These are phyloP conservation scores for Yamadazyma jaroonii DNA, from an alignment of 1,139 yeast species.

Conservation along the genomic window DNA sequence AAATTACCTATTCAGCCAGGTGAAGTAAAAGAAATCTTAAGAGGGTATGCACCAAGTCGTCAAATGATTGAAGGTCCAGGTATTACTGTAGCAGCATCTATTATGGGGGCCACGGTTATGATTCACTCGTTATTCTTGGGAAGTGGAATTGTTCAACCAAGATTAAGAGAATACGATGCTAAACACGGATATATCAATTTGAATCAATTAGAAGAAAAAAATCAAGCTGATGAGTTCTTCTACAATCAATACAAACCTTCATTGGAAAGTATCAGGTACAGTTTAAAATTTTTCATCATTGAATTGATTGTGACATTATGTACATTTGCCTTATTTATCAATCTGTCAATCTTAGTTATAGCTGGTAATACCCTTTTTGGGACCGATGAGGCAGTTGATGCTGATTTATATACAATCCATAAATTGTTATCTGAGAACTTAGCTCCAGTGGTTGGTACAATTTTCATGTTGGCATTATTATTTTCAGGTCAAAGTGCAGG, in stretches of 20 bases:
- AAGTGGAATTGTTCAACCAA: slow-evolving; percentile 71
- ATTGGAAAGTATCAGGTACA: slow-evolving; percentile 58
- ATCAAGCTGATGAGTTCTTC: slow-evolving; percentile 17
- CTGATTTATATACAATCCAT: slow-evolving; percentile 73
- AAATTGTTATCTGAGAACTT: slow-evolving; percentile 52
- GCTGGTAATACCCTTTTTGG: slow-evolving; percentile 73
- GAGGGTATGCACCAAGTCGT: slow-evolving; percentile 70
- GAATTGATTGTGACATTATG: slow-evolving; percentile 67
- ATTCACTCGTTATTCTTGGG: slow-evolving; percentile 77
- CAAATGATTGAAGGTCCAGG: slow-evolving; percentile 64
- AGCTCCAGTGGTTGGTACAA: slow-evolving; percentile 72
- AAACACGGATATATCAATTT: slow-evolving; percentile 50
- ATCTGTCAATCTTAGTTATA: slow-evolving; percentile 71
- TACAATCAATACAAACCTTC: slow-evolving; percentile 55
- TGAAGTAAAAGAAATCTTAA: slow-evolving; percentile 51
- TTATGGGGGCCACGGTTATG: slow-evolving; percentile 83
- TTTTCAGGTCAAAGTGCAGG: slow-evolving; percentile 83
- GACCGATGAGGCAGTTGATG: slow-evolving; percentile 63
- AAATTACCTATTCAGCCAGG: slow-evolving; percentile 41
- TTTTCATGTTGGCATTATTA: slow-evolving; percentile 72
- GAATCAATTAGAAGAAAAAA: slow-evolving; percentile 49
- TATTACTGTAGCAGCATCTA: slow-evolving; percentile 70
- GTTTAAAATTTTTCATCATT: slow-evolving; percentile 61
- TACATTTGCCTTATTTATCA: slow-evolving; percentile 75
- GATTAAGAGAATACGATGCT: slow-evolving; percentile 65